These are phyloP conservation scores for Colletotrichum magnum DNA, from an alignment of 2,329 filamentous ascomycete genomes.

Conservation along the genomic window DNA sequence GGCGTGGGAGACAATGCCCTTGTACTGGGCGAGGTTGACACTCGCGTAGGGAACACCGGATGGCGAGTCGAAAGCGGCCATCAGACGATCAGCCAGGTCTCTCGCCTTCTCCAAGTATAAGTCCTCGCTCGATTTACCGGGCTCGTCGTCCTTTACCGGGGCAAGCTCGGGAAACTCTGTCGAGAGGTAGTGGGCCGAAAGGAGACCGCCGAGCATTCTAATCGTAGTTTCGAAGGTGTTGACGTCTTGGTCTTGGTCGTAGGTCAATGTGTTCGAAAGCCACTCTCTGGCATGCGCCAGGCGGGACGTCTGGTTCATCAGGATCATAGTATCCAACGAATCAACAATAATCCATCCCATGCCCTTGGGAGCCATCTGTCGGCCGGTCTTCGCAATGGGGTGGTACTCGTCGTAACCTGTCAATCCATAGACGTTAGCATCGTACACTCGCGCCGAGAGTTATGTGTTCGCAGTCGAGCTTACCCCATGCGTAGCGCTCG, in stretches of 20 bases:
- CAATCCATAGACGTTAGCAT: slow-evolving; percentile 20
- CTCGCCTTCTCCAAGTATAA: slow-evolving; percentile 96
- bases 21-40: slow-evolving; percentile 84
- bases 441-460: background rate
- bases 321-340: slow-evolving; percentile 93
- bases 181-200: slow-evolving; percentile 96
- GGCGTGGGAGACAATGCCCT: slow-evolving; percentile 85
- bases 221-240: slow-evolving; percentile 99
- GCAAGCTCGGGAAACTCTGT: slow-evolving; percentile 85
- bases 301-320: slow-evolving; percentile 95
- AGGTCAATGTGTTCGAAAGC: slow-evolving; percentile 85
- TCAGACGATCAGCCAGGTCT: slow-evolving; percentile 88
- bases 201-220: slow-evolving; percentile 92
- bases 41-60: slow-evolving; percentile 93
- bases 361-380: slow-evolving; percentile 88
- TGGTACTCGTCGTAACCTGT: slow-evolving; percentile 89
- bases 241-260: slow-evolving; percentile 94
- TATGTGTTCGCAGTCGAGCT: slow-evolving; percentile 50
- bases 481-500: slow-evolving; percentile 94
- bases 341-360: slow-evolving; percentile 99
- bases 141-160: slow-evolving; percentile 78
- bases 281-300: slow-evolving; percentile 89
- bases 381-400: slow-evolving; percentile 83
- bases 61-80: slow-evolving; percentile 88
- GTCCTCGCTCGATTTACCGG: slow-evolving; percentile 84